phyloP scores from a whole-genome alignment of 1,284 basidiomycete genomes.

The Microbotryomycetes sp. region DNA sequence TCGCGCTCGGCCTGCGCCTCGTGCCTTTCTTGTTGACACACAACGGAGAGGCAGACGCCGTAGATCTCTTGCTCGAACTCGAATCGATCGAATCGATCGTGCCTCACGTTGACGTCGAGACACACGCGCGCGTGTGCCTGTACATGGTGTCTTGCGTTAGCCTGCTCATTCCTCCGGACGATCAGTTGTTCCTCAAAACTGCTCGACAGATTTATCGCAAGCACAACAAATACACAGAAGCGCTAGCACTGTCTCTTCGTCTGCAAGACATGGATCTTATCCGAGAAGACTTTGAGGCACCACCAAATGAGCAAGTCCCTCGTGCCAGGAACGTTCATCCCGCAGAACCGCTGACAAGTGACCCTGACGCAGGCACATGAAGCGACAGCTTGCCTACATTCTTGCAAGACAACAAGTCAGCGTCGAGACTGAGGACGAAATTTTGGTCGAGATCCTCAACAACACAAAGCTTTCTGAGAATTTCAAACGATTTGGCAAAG shows the following conservation, averaged over 20 bases:
- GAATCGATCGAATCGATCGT: slow-evolving; percentile 80
- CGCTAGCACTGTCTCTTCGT: slow-evolving; percentile 78
- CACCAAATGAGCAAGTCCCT: slow-evolving; percentile 66
- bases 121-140: slow-evolving; percentile 85
- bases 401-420: slow-evolving; percentile 86
- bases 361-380: slow-evolving; percentile 62
- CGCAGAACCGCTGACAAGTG: not conserved
- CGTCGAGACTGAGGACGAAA: slow-evolving; percentile 68
- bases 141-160: slow-evolving; percentile 97
- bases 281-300: slow-evolving; percentile 74
- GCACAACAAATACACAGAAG: slow-evolving; percentile 84
- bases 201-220: slow-evolving; percentile 86
- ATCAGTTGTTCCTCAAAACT: slow-evolving; percentile 79
- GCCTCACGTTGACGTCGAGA: slow-evolving; percentile 73
- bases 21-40: slow-evolving; percentile 87
- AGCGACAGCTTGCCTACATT: slow-evolving; percentile 88
- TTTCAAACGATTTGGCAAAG: slow-evolving; percentile 91
- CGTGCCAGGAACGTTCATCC: not conserved
- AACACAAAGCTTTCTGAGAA: slow-evolving; percentile 74
- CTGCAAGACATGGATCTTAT: slow-evolving; percentile 77
- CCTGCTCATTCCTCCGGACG: slow-evolving; percentile 88
- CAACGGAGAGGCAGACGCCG: slow-evolving; percentile 97
- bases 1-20: slow-evolving; percentile 72
- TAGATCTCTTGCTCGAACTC: slow-evolving; percentile 89
- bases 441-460: slow-evolving; percentile 64